Percentiles rank a stretch among this genome's conserved stretches.
phyloP scores from a whole-genome alignment of 768 basidiomycete species.

The Hortiboletus campestris region DNA sequence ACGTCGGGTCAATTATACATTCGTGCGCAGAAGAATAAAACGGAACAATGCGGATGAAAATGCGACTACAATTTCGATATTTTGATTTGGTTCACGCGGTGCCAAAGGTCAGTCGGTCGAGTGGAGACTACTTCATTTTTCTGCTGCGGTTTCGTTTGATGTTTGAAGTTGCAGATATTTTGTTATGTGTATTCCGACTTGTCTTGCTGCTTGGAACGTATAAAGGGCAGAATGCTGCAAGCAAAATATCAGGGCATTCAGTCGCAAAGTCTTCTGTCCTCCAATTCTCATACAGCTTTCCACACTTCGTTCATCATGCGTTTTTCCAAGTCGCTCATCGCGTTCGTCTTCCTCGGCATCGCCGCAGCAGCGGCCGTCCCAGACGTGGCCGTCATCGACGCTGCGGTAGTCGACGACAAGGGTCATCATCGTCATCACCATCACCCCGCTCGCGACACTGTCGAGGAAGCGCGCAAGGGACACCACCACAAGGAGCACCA shows the following conservation, averaged over 20 bases:
- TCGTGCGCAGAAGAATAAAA: not conserved
- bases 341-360: conserved; percentile 1
- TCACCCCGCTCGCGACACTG: not conserved
- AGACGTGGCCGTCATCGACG: not conserved
- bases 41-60: not conserved
- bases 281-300: not conserved
- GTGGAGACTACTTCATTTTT: not conserved
- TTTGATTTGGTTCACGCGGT: not conserved
- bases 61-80: not conserved
- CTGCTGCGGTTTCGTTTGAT: not conserved
- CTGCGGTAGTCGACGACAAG: not conserved
- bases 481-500: not conserved
- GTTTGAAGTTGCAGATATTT: not conserved
- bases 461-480: not conserved
- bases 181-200: not conserved
- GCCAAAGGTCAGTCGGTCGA: not conserved
- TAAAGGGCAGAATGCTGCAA: not conserved
- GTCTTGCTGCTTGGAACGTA: not conserved
- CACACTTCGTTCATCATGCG: conserved; percentile 4
- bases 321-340: conserved; percentile 5
- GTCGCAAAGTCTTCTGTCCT: not conserved
- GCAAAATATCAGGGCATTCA: not conserved
- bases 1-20: not conserved
- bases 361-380: conserved; percentile 2
- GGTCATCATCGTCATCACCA: not conserved